Evolutionary conservation across 1,139 yeast species (phyloP).

Genomic region (Schwanniomyces etchellsii): DNA sequence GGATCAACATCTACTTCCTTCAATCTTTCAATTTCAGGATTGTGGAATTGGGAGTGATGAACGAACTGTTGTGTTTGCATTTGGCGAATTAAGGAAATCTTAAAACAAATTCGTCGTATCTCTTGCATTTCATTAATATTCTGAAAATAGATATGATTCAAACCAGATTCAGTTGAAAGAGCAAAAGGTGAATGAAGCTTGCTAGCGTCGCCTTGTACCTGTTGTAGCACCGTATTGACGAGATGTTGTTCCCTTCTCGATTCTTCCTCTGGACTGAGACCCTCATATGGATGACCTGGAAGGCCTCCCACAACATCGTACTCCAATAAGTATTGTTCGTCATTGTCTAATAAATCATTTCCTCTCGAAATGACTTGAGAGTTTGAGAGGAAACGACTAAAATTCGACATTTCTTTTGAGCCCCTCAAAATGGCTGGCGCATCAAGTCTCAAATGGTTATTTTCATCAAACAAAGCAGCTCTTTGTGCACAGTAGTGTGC

Average conservation of each 20-base stretch:
- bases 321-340: constrained; percentile 70
- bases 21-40: constrained; percentile 60
- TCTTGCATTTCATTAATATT: constrained; percentile 82
- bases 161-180: constrained; percentile 43
- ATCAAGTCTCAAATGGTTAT: constrained; percentile 52
- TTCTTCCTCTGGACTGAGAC: constrained; percentile 42
- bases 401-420: constrained; percentile 54
- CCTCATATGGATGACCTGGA: constrained; percentile 59
- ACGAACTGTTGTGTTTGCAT: constrained; percentile 82
- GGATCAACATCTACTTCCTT: constrained; percentile 74
- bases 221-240: constrained; percentile 32
- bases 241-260: constrained; percentile 45
- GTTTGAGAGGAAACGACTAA: constrained; percentile 42
- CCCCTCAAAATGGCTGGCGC: constrained; percentile 65
- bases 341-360: constrained; percentile 48
- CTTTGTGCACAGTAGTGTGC: constrained; percentile 71
- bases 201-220: constrained; percentile 22
- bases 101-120: constrained; percentile 81
- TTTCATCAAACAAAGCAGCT: constrained; percentile 56
- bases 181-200: constrained; percentile 25
- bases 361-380: constrained; percentile 35
- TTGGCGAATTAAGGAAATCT: constrained; percentile 81
- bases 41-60: constrained; percentile 68
- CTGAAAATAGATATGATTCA: constrained; percentile 53
- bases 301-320: constrained; percentile 80